Base-by-base conservation (phyloP, 2,329 filamentous ascomycete species). In the Venturia oleaginea region DNA sequence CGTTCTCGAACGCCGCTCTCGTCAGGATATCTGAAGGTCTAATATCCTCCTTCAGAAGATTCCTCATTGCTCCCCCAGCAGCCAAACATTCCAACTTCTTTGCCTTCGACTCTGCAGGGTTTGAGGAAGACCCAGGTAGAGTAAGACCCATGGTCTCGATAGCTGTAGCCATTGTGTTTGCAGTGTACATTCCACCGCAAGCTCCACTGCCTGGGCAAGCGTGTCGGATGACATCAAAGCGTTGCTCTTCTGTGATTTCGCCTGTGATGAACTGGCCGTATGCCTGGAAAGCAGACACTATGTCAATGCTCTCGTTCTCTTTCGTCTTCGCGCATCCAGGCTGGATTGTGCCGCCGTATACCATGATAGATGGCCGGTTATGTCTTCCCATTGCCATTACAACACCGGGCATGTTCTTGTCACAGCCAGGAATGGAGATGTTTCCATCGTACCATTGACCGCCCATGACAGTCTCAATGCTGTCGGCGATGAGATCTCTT, bases 371-470 rank as follows among this genome's bases (percentile, higher is more conserved):
- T 37, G 94, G 94, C 59, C 94, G 83, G 81, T 99, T 97, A 69
- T 97, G 86, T 70, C 94, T 86, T 43, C 92, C 93, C 90, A 97
- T 97, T 65, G 92, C 94, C 77, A 82, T 82, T 66, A 82, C 76
- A 59, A 82, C 79, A 73, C 79, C 78, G n/a, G 75, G 75, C 94
- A 99, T 97, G 80, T 99, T 99, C 86, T 99, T 99, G 84, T 99
- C 94, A 78, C 94, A 99, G 60, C 94, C 94, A 17, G 94, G 94
- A 71, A 99, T 89, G 63, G 91, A 96, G 74, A 99, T 89, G 77
- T 97, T 97, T 70, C 87, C 93, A 76, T 99, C 94, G 75, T 99
- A 97, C 92, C 92, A 97, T 79, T 99, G 94, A 19, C 92, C 94
- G 69, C 92, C 89, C 92, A 97, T 99, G 71, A 99, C 94, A 5